phyloP scores from a whole-genome alignment of 768 basidiomycete species.

The Serendipita sp. region DNA sequence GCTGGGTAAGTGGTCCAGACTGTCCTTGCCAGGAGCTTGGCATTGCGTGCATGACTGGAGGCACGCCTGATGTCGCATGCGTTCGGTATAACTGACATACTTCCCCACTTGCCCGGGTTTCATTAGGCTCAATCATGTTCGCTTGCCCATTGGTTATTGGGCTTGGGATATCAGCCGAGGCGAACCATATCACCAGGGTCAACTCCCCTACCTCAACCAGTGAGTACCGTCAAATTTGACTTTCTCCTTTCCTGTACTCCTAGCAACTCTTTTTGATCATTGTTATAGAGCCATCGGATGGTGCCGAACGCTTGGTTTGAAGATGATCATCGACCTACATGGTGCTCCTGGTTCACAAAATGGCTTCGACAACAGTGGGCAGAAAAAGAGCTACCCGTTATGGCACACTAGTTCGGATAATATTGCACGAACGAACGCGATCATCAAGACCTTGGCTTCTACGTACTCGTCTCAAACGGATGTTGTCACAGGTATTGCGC shows the following conservation, averaged over 20 bases:
- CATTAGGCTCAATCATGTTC: slow-evolving; percentile 60
- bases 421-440: slow-evolving; percentile 44
- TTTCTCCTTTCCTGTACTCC: slow-evolving; percentile 18
- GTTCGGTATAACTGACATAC: not conserved
- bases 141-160: slow-evolving; percentile 84
- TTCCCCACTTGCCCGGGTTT: not conserved
- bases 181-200: slow-evolving; percentile 43
- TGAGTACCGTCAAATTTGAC: not conserved
- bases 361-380: slow-evolving; percentile 74
- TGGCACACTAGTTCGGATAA: slow-evolving; percentile 58
- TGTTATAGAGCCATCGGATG: slow-evolving; percentile 29
- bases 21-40: no score
- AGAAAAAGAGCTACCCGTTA: slow-evolving; percentile 33
- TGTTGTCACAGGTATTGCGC: slow-evolving; percentile 52
- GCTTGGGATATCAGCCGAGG: slow-evolving; percentile 65
- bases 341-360: slow-evolving; percentile 64
- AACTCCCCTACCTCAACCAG: slow-evolving; percentile 12
- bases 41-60: no score
- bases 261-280: slow-evolving; percentile 22
- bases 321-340: slow-evolving; percentile 66
- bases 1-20: slow-evolving; percentile 35
- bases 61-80: not conserved
- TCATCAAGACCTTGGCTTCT: slow-evolving; percentile 39
- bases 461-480: slow-evolving; percentile 38
- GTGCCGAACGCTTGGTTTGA: slow-evolving; percentile 55